Evolutionary conservation across 306 rosid genomes (phyloP).

Genomic region (Senna tora): DNA sequence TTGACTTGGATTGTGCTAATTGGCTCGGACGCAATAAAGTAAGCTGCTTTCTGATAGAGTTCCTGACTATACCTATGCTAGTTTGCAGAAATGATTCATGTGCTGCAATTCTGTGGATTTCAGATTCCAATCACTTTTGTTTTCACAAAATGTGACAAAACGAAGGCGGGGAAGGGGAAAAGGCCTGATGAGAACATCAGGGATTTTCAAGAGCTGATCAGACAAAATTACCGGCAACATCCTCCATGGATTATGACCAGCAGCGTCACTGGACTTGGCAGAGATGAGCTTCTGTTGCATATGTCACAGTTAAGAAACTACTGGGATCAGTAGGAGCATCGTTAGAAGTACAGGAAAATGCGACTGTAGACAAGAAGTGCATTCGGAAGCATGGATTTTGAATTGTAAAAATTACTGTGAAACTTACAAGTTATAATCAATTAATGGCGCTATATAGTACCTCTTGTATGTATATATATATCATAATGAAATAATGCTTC

Average conservation of each 20-base stretch:
- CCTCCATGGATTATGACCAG: conserved; percentile 97
- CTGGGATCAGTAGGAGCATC: conserved; percentile 74
- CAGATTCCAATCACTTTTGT: conserved; percentile 86
- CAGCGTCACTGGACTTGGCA: conserved; percentile 81
- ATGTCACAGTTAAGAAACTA: conserved; percentile 83
- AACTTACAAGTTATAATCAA: background rate
- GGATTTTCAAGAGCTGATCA: conserved; percentile 76
- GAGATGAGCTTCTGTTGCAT: conserved; percentile 87
- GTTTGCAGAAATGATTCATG: background rate
- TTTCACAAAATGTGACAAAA: conserved; percentile 89
- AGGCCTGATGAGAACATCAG: conserved; percentile 76
- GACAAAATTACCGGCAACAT: conserved; percentile 65
- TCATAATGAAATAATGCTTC: background rate
- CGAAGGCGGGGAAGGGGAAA: conserved; percentile 69
- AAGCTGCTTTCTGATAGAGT: conserved; percentile 28
- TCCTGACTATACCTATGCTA: background rate
- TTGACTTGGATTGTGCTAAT: conserved; percentile 87
- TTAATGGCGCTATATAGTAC: background rate
- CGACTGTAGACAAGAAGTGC: conserved; percentile 19
- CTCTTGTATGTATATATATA: background rate
- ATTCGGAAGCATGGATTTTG: background rate
- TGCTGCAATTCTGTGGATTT: conserved; percentile 34
- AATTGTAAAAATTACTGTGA: background rate
- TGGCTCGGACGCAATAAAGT: conserved; percentile 93
- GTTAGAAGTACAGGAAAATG: conserved; percentile 9